Base-by-base conservation (phyloP, 176 grass and related monocot species). In the Eleusine indica region DNA sequence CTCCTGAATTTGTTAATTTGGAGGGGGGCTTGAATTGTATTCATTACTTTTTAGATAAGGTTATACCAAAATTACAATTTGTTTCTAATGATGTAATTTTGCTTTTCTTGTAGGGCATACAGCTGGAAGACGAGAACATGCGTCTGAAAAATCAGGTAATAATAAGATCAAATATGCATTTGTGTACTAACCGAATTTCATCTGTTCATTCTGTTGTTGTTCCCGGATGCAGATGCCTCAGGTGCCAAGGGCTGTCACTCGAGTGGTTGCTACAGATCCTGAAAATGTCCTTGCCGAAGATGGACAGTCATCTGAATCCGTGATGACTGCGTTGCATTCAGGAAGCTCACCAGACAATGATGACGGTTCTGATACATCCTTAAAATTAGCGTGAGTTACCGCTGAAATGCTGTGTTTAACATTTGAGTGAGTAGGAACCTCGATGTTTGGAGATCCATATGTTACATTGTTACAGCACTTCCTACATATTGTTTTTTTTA, bases 301-400 rank as follows among this genome's bases (percentile, higher is more conserved):
- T 83, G 89, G 88, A 10, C 96, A 91, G 60, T 96, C 96, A 13
- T 95, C 96, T 49, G 96, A 99, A 88, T 99, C 96, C 58, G 89
- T 96, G 35, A 96, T 95, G 86, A 99, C 94, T 81, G 90, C 84
- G 35, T 77, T 89, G 42, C 58, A 94, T 53, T 91, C 90, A n/a
- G 88, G 75, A 87, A 88, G 87, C 29, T 91, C 92, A 1, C 87
- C 88, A 12, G 91, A 96, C 68, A 88, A 89, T 40, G 91, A 96
- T 53, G 93, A 96, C 21, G 89, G 96, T 74, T 96, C 93, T 9
- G 96, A 92, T 81, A 99, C 90, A 58, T 90, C 89, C 42, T 90
- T 99, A 74, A 99, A 91, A 83, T 67, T 99, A 84, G 91, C 83
- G 96, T 94, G 89, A 84, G 89, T 87, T 67, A 47, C 60, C 0